Evolutionary conservation across 1,139 yeast genomes (phyloP), one percentile per base, ranked within the genome.

Genomic region (Debaryomycetaceae sp.): DNA sequence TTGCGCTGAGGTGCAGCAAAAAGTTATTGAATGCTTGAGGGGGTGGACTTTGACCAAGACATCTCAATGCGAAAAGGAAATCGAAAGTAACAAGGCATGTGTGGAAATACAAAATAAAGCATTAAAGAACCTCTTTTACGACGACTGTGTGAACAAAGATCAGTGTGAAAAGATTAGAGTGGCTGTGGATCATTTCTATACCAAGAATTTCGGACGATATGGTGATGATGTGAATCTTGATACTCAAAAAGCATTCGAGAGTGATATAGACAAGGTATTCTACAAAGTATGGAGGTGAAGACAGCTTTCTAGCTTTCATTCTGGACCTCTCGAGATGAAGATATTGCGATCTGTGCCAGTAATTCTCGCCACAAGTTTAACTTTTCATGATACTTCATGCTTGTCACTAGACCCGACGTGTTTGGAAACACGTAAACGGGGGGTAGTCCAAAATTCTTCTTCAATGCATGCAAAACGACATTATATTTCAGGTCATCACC

Each of bases 361-460:
- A 63, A 44, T 14, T 52, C 46, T 36, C 58, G 53, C 90, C 90
- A 84, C 24, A 76, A 53, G 6, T 53, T 54, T 41, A 80, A 57
- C 55, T 81, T 83, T 41, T 71, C 72, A 0, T 60, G 63, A 47
- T 68, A 69, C 17, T 70, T 65, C 57, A 83, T 65, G 46, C 65
- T 63, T 6, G 85, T 76, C 6, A 83, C 93, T n/a, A 87, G 65
- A 0, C 95, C 95, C 1, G 90, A 84, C 0, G 93, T 85, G 43
- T 83, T 83, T 3, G 93, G 93, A 37, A 85, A 75, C 5, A 86
- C 91, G 58, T 73, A 80, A 0, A 82, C 49, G 49, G 46, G 42
- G 6, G 51, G 57, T 22, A 59, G 47, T 29, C 42, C 47, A 3
- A 52, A 45, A 23, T 49, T 44, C 17, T 66, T 46, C 36, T 50